Evolutionary conservation across 352 stramenopile genomes (phyloP).

Genomic region (Phytophthora tentaculata): DNA sequence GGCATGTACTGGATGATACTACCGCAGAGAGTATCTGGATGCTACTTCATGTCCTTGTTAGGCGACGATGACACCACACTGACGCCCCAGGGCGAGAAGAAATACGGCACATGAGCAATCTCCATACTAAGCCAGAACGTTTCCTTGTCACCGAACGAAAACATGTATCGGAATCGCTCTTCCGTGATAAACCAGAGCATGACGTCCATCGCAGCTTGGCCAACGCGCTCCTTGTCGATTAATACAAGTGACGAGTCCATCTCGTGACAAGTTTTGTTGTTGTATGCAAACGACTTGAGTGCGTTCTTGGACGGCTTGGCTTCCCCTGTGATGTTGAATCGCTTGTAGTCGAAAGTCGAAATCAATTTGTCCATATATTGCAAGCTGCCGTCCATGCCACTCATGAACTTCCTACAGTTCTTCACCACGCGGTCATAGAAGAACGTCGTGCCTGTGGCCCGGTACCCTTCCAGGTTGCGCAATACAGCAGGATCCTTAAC

Average conservation of each 20-base stretch:
- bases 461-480: conserved; percentile 46
- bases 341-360: conserved; percentile 58
- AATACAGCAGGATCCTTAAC: conserved; percentile 52
- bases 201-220: conserved; percentile 38
- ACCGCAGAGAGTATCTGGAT: conserved; percentile 37
- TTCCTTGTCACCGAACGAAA: conserved; percentile 52
- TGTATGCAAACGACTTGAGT: conserved; percentile 51
- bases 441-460: conserved; percentile 34
- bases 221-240: conserved; percentile 39
- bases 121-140: conserved; percentile 55
- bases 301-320: conserved; percentile 44
- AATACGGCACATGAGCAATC: conserved; percentile 46
- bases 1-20: conserved; percentile 39
- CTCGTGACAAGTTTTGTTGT: conserved; percentile 59
- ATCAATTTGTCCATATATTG: conserved; percentile 54
- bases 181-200: conserved; percentile 44
- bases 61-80: conserved; percentile 44
- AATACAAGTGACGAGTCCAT: conserved; percentile 50
- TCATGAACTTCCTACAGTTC: conserved; percentile 53
- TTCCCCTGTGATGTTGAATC: conserved; percentile 39
- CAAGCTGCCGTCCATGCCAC: conserved; percentile 36
- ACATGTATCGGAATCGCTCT: conserved; percentile 37
- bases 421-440: conserved; percentile 62
- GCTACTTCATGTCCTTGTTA: conserved; percentile 41
- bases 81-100: conserved; percentile 51